Percentiles rank a stretch among this genome's conserved stretches.
Evolutionary conservation across 2,329 filamentous ascomycete species (phyloP).

Genomic region (Hypoxylon sp.): DNA sequence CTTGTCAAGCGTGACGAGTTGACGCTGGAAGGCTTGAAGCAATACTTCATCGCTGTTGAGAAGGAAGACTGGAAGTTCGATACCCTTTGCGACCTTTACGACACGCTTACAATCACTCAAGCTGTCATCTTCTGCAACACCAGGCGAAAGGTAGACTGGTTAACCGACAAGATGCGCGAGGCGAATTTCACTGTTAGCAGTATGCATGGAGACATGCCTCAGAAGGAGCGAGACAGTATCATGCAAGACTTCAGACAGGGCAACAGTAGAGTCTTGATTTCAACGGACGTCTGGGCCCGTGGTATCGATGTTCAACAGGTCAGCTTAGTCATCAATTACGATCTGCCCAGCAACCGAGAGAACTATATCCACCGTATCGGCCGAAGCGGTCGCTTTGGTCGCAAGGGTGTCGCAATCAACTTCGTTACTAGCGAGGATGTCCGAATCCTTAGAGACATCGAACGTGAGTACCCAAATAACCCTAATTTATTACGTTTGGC

Average conservation of each 20-base stretch:
- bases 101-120: constrained; percentile 98
- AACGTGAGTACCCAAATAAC: constrained; percentile 72
- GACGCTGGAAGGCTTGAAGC: constrained; percentile 96
- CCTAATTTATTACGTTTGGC: neutral
- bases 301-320: constrained; percentile 99
- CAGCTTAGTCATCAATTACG: constrained; percentile 98
- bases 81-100: constrained; percentile 97
- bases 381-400: constrained; percentile 92
- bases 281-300: constrained; percentile 97
- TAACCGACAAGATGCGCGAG: constrained; percentile 99
- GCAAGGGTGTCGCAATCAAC: constrained; percentile 99
- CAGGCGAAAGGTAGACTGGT: constrained; percentile 98
- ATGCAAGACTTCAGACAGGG: constrained; percentile 99
- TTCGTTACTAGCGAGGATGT: constrained; percentile 99
- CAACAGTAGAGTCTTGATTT: constrained; percentile 95
- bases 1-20: constrained; percentile 98
- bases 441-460: constrained; percentile 96
- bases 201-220: constrained; percentile 99
- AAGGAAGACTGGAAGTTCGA: constrained; percentile 99
- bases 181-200: constrained; percentile 98
- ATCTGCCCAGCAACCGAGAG: constrained; percentile 97
- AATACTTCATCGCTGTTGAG: constrained; percentile 99
- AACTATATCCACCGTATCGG: constrained; percentile 99
- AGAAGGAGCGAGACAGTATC: constrained; percentile 97
- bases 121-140: constrained; percentile 99